Evolutionary conservation across 2,329 filamentous ascomycete species (phyloP).

Genomic region (Apiospora sp.): DNA sequence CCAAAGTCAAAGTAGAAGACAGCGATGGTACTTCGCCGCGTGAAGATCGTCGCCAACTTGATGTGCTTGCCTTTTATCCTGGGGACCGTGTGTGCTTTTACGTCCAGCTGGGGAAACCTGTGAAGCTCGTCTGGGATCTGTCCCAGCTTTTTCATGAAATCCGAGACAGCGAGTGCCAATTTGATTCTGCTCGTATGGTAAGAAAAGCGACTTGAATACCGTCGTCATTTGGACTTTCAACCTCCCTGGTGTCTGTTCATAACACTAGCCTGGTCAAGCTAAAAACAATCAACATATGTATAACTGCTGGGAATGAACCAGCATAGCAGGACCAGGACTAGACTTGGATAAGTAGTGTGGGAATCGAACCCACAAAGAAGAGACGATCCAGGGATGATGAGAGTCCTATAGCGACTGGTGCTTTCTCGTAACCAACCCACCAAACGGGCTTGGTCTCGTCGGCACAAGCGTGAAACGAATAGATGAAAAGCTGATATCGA

Average conservation of each 20-base stretch:
- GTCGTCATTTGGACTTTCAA: not conserved
- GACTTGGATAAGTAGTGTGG: not conserved
- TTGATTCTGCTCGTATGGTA: not conserved
- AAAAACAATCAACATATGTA: not conserved
- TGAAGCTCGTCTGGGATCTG: not conserved
- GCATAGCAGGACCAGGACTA: not conserved
- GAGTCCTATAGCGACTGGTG: not conserved
- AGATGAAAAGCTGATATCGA: not conserved
- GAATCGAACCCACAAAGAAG: slow-evolving; percentile 2
- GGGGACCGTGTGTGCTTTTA: not conserved
- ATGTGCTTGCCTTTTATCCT: not conserved
- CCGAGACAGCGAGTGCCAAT: not conserved
- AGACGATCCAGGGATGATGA: not conserved
- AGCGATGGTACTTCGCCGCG: not conserved
- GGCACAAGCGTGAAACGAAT: not conserved
- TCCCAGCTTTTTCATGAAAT: not conserved
- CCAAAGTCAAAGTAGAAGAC: not conserved
- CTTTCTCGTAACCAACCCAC: not conserved
- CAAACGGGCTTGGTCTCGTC: not conserved
- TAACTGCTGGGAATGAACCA: slow-evolving; percentile 2
- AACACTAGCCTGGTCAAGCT: not conserved
- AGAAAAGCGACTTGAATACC: not conserved
- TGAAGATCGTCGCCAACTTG: not conserved
- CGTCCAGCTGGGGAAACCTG: not conserved
- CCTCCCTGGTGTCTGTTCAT: not conserved